A percentile compares a stretch with the other conserved stretches of the same genome.
phyloP scores from a whole-genome alignment of 805 yeast genomes.

The Cyberlindnera japonica region DNA sequence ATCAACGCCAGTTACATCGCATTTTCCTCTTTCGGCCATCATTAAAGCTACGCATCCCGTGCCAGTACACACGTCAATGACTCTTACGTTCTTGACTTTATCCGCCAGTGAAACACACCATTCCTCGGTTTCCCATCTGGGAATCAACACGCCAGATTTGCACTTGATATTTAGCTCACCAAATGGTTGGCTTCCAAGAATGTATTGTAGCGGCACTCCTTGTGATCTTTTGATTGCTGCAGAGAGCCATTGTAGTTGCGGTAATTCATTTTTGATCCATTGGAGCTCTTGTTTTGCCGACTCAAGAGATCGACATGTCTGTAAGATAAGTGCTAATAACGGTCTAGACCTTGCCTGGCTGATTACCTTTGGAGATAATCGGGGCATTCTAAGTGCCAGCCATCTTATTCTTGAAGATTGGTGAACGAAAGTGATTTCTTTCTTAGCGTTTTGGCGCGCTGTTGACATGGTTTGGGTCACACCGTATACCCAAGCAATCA shows the following conservation, averaged over 20 bases:
- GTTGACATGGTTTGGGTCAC: no score
- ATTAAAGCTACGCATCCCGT: slow-evolving; percentile 79
- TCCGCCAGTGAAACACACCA: slow-evolving; percentile 55
- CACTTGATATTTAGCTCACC: slow-evolving; percentile 63
- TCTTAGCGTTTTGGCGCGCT: no score
- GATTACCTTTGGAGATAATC: slow-evolving; percentile 17
- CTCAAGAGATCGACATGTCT: slow-evolving; percentile 22
- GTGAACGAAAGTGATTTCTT: not conserved
- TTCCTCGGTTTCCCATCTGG: slow-evolving; percentile 94
- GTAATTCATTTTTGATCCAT: slow-evolving; percentile 64
- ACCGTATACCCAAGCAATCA: no score
- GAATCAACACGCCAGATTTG: slow-evolving; percentile 67
- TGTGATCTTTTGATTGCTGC: slow-evolving; percentile 55
- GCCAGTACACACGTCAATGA: slow-evolving; percentile 81
- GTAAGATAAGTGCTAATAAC: slow-evolving; percentile 17
- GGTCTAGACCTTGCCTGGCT: slow-evolving; percentile 9
- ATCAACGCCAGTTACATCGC: slow-evolving; percentile 48
- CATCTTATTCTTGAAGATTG: not conserved
- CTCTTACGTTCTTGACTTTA: slow-evolving; percentile 16
- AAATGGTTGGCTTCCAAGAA: slow-evolving; percentile 85
- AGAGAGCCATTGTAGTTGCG: slow-evolving; percentile 37
- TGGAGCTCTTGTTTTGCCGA: slow-evolving; percentile 52
- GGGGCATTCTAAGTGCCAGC: slow-evolving; percentile 15
- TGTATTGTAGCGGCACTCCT: slow-evolving; percentile 76
- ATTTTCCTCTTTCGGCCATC: slow-evolving; percentile 32